Base-by-base conservation (phyloP, 345 rosid genomes). In the Microthlaspi erraticum region DNA sequence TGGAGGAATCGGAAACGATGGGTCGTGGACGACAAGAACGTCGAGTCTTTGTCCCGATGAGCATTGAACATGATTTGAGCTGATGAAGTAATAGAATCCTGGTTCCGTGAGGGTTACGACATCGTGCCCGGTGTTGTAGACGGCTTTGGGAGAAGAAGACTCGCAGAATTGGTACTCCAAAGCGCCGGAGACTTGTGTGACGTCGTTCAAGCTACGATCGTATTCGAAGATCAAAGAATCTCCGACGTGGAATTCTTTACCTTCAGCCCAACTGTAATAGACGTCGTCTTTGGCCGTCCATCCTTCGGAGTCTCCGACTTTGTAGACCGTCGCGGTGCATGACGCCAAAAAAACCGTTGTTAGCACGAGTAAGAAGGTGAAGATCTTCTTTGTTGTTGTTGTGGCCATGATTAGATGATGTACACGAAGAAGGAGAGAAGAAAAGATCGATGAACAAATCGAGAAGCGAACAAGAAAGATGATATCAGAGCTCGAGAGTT, bases 31-130 rank as follows among this genome's bases (percentile, higher is more conserved):
- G 33, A 60, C 64, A 38, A 19, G 49, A 60, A 20, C 19, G 33
- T 20, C 19, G 18, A 60, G 49, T 6, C 8, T 60, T 18, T 60
- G 64, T 38, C 64, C 49, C 3, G 11, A 31, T 20, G 6, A 1
- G 49, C 64, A 60, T 11, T 23, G 36, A 41, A 2, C 12, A 11
- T 3, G 64, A 1, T 39, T 23, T 6, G 64, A 39, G 48, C 6
- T 60, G 48, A 60, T 60, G 36, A 60, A 60, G 49, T 39, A 60
- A 18, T 60, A 6, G 26, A 6, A 41, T 2, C 63, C 46, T 37
- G 63, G 63, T 58, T 58, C 63, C 45, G 63, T 58, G 31, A 58
- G 32, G 31, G 31, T 58, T 9, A 58, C 32, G 17, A 19, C 5
- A 37, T 38, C 63, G 10, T 18, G 6, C 0, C 64, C 18, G 5